These are phyloP conservation scores for Blumeria graminis DNA, from an alignment of 2,329 filamentous ascomycete genomes.

Conservation along the genomic window DNA sequence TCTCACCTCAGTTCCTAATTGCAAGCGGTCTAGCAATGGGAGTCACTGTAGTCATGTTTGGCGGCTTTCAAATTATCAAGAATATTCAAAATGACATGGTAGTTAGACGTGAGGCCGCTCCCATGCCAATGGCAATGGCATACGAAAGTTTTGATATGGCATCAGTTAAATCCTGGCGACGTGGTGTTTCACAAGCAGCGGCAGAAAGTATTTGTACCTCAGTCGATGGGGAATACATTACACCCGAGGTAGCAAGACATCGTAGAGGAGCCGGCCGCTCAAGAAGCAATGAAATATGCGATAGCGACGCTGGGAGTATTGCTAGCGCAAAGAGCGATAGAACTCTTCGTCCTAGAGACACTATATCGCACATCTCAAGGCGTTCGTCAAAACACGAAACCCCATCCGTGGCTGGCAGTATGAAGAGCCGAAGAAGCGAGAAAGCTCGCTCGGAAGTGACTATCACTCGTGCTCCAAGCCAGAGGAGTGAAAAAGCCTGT, in stretches of 20 bases:
- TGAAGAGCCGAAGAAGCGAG: neutral
- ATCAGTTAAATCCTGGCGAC: constrained; percentile 15
- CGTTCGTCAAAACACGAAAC: constrained; percentile 1
- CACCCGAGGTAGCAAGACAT: constrained; percentile 12
- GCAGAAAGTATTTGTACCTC: constrained; percentile 12
- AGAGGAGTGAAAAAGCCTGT: neutral
- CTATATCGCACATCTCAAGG: constrained; percentile 4
- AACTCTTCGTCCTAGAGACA: constrained; percentile 12
- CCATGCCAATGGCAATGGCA: constrained; percentile 12
- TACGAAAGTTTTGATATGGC: constrained; percentile 13
- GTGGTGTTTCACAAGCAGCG: constrained; percentile 14
- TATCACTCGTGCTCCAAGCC: neutral
- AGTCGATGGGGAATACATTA: constrained; percentile 15
- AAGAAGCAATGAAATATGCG: constrained; percentile 8
- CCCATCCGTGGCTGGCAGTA: constrained; percentile 3
- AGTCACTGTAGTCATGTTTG: constrained; percentile 86
- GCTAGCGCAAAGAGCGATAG: constrained; percentile 5
- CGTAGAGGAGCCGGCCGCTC: constrained; percentile 10
- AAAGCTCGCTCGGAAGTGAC: neutral
- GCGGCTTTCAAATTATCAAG: constrained; percentile 94
- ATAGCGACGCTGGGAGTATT: constrained; percentile 4
- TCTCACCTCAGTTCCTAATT: constrained; percentile 84
- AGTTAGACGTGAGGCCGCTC: constrained; percentile 8
- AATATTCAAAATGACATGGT: constrained; percentile 31
- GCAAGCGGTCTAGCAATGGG: constrained; percentile 73